Evolutionary conservation across 1,139 yeast genomes (phyloP), one percentile per base, ranked within the genome.

Genomic region (Yamadazyma mexicana): DNA sequence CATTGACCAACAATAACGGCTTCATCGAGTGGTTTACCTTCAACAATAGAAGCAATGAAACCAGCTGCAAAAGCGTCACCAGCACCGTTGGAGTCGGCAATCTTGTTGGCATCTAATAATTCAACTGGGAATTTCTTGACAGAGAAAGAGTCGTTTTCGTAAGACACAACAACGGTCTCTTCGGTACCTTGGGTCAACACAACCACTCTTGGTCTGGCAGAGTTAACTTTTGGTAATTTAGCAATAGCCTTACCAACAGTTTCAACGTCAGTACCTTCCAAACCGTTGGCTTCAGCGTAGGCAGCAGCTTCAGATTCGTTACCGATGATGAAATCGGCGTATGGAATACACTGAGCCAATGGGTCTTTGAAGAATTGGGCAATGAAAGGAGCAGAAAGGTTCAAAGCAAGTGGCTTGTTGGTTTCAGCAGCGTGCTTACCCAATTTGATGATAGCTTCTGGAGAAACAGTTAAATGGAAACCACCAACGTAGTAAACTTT

Each of bases 51-150:
- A 45, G 96, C 96, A 52, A 91, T 69, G 66, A 92, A 92, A 43
- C 98, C 99, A 59, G 96, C 95, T 44, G 98, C 98, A 61, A 92
- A 92, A 17, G 98, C 98, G 62, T 92, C 99, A 64, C 98, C 99
- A 34, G 98, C 98, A 73, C 98, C 98, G 69, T 92, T 92, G 61
- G 98, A 87, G 71, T 92, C 99, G 43, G 77, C 83, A 49, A 92
- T 77, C 65, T 84, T 73, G 38, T 75, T 68, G 34, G 78, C 58
- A 34, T 79, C 84, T 58, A 92, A 76, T 47, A 83, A 77, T 54
- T 79, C 83, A 40, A 92, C 96, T 38, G 85, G 75, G 73, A 66
- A 81, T 54, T 72, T 70, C 50, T 75, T 64, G 47, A 77, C 68
- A 17, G 61, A 64, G 54, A 63, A 76, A 33, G 73, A 59, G 44